Base-by-base conservation (phyloP, 352 stramenopile genomes). In the Pythium vanterpoolii region DNA sequence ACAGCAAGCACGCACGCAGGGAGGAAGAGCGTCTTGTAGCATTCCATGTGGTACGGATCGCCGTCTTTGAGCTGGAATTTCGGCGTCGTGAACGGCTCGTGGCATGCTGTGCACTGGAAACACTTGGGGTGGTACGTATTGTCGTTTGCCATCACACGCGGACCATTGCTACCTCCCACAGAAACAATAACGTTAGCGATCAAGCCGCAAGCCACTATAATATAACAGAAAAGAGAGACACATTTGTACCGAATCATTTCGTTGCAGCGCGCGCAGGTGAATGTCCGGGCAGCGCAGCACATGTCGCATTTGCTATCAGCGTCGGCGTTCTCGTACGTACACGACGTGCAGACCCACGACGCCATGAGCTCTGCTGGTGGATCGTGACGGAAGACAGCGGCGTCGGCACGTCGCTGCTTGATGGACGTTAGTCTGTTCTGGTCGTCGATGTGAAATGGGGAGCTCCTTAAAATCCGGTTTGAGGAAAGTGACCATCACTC, bases 1-100 rank as follows among this genome's bases (percentile, higher is more conserved):
- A 36, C 18, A 49, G 19, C n/a, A 4, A 24, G 11, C 28, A 44
- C 54, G 1, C 30, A 62, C 54, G 54, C 43, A 18, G 79, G 82
- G 40, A 87, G 74, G 45, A 77, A 91, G 33, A 91, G 77, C 50
- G 74, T 64, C 42, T 76, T 73, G 68, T 80, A 88, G 66, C 79
- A 91, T 34, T 83, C 69, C 11, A 74, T 49, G 38, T 91, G 79
- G 54, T 91, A 91, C 59, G 72, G 81, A 56, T 86, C 77, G 30
- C 62, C 60, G 27, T 79, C 68, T 26, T 79, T 71, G 40, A 77
- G 52, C 36, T 79, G 68, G 49, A 82, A 82, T 46, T 62, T 56
- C 23, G 51, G 30, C 14, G 46, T 65, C 8, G 47, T 56, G 42
- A 82, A 73, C 8, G 52, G 45, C 40, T 73, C 42, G 27, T 76